These are phyloP conservation scores for Capsicum pubescens DNA, from an alignment of 257 asterid genomes.

Conservation along the genomic window DNA sequence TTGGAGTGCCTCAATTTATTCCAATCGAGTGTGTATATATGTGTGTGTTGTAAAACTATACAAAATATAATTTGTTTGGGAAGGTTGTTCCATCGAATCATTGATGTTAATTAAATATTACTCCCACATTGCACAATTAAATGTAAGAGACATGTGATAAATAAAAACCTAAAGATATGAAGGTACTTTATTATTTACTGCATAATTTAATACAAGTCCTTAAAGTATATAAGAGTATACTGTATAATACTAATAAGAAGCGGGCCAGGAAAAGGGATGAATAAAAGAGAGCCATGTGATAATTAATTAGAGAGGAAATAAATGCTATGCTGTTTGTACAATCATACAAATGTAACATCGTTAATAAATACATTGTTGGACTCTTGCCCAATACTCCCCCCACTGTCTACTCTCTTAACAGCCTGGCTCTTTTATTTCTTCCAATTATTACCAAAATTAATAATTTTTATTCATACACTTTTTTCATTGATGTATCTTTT, in stretches of 20 bases:
- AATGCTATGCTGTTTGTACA: background rate
- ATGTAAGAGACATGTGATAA: background rate
- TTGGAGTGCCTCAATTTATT: background rate
- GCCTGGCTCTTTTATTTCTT: conserved; percentile 37
- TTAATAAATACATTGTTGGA: conserved; percentile 4
- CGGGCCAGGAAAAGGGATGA: background rate
- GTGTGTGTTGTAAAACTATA: background rate
- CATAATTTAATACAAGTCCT: background rate
- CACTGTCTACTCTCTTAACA: conserved; percentile 31
- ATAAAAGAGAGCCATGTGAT: conserved; percentile 22
- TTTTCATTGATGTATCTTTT: background rate
- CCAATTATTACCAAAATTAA: background rate
- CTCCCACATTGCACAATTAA: background rate
- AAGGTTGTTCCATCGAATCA: background rate
- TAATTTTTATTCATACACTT: background rate
- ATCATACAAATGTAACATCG: conserved; percentile 25
- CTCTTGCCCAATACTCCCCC: conserved; percentile 8
- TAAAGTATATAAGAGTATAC: background rate
- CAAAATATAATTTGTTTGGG: background rate
- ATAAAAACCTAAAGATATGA: background rate
- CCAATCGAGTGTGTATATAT: background rate
- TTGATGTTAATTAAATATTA: background rate
- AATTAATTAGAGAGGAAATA: conserved; percentile 20
- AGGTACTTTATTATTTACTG: background rate
- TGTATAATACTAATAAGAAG: background rate